Evolutionary conservation across 2,329 filamentous ascomycete genomes (phyloP).

Genomic region (Myrmaecium sp.): DNA sequence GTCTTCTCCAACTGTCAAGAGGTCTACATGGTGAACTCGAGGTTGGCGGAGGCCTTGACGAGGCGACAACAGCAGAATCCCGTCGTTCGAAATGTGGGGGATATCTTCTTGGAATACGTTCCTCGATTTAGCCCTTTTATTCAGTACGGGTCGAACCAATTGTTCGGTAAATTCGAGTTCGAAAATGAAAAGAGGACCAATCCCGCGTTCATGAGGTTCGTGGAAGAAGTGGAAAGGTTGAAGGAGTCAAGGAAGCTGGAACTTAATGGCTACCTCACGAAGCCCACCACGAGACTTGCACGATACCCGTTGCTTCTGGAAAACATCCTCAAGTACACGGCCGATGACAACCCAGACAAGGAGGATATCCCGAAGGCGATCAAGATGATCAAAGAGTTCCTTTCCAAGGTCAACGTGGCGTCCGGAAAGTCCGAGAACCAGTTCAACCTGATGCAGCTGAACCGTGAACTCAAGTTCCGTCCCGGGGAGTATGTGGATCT

Average conservation of each 20-base stretch:
- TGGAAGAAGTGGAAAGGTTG: slow-evolving; percentile 87
- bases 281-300: slow-evolving; percentile 87
- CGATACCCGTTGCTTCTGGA: slow-evolving; percentile 86
- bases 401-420: slow-evolving; percentile 80
- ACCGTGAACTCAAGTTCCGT: slow-evolving; percentile 80
- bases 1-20: slow-evolving; percentile 96
- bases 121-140: slow-evolving; percentile 94
- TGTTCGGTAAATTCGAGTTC: slow-evolving; percentile 95
- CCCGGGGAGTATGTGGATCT: slow-evolving; percentile 83
- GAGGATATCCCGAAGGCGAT: slow-evolving; percentile 85
- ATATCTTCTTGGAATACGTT: slow-evolving; percentile 85
- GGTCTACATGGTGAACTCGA: slow-evolving; percentile 80
- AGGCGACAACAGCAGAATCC: slow-evolving; percentile 78
- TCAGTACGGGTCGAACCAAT: slow-evolving; percentile 83
- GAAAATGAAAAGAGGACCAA: slow-evolving; percentile 89
- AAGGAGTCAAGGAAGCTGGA: slow-evolving; percentile 96
- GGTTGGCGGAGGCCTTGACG: slow-evolving; percentile 75
- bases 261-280: slow-evolving; percentile 92
- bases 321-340: slow-evolving; percentile 80
- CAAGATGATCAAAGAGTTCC: slow-evolving; percentile 67
- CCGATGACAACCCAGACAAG: slow-evolving; percentile 76
- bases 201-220: slow-evolving; percentile 70
- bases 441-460: slow-evolving; percentile 84
- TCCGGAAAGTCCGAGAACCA: slow-evolving; percentile 96
- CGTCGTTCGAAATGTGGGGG: slow-evolving; percentile 76